Evolutionary conservation across 257 asterid species (phyloP), one percentile per base, ranked within the genome.

Genomic region (Gentiana straminea): DNA sequence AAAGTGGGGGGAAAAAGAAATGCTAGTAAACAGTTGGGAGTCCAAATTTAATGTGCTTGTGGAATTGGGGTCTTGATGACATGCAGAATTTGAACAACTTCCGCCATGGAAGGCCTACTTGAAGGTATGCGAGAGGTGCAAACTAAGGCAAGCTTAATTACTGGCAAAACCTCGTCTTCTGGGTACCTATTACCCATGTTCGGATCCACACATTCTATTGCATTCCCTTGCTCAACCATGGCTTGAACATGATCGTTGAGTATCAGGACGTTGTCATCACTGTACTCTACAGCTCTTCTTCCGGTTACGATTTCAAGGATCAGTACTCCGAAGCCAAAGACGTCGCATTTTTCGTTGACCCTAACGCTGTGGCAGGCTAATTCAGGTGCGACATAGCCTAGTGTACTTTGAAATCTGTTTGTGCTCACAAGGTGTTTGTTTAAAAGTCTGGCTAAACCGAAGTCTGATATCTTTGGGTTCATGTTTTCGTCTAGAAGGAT

Each of bases 101-200:
- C 97, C 1, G 81, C 90, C 98, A 91, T 91, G 3, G 98, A 91
- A 53, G 98, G 98, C 78, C 95, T 78, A 63, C 90, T 87, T 2
- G 98, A 91, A 51, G 96, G 98, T 67, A 91, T 79, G 73, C 84
- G 96, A 36, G 96, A 91, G 35, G 96, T 91, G 66, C 98, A 91
- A 0, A 91, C 98, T 55, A 84, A 70, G 0, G 98, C 96, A 58
- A 91, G 71, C 53, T 91, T 91, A 7, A 91, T 60, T 33, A 86
- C 81, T 2, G 96, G 98, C 64, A 84, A 65, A 39, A 91, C 86
- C 68, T 91, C 98, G 65, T 87, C 98, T 46, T 84, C 89, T 15
- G 86, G 80, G 53, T 79, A 90, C 8, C 36, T 61, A 24, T 24
- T 24, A 6, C 84, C 95, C 94, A 91, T 82, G 8, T 65, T 48